Conservation (phyloP, 1,284 basidiomycete species). For the Dichomitus squalens region DNA sequence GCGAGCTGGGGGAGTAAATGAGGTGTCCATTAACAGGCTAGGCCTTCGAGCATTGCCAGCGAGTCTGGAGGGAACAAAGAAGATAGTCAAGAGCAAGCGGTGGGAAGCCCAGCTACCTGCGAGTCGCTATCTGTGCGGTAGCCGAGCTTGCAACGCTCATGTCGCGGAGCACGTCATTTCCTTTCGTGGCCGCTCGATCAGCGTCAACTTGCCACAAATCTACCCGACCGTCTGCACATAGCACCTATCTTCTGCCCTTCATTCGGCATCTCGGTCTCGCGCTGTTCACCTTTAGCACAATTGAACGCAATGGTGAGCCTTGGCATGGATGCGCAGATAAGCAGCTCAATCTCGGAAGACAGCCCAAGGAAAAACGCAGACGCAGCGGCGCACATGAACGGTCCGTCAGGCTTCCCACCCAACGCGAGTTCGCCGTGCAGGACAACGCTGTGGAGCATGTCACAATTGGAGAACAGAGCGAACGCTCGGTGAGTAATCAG, state of each 20-base stretch:
- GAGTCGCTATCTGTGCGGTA: not conserved
- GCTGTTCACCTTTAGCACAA: not conserved
- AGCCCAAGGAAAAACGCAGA: slow-evolving; percentile 63
- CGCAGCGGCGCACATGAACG: slow-evolving; percentile 50
- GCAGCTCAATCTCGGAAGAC: slow-evolving; percentile 15
- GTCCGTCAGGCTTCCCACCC: slow-evolving; percentile 48
- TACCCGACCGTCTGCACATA: not conserved
- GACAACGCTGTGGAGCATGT: slow-evolving; percentile 51
- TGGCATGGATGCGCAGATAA: too few relatives aligned
- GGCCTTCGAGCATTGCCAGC: slow-evolving; percentile 1
- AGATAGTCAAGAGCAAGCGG: not conserved
- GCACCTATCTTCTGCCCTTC: not conserved
- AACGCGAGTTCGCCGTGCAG: slow-evolving; percentile 51
- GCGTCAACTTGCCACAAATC: not conserved
- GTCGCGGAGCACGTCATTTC: slow-evolving; percentile 10
- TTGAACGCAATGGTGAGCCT: slow-evolving; percentile 11
- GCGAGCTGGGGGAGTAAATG: slow-evolving; percentile 9
- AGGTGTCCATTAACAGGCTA: slow-evolving; percentile 15
- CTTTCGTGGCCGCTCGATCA: not conserved
- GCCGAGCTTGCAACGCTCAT: not conserved
- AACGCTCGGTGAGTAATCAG: slow-evolving; percentile 24
- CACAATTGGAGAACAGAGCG: slow-evolving; percentile 41
- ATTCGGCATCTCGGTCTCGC: not conserved
- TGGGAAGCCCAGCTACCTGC: too few relatives aligned
- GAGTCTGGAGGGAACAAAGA: not conserved